A percentile compares a stretch with the other conserved stretches of the same genome.
phyloP scores from a whole-genome alignment of 345 rosid genomes.

The Camelina sativa region DNA sequence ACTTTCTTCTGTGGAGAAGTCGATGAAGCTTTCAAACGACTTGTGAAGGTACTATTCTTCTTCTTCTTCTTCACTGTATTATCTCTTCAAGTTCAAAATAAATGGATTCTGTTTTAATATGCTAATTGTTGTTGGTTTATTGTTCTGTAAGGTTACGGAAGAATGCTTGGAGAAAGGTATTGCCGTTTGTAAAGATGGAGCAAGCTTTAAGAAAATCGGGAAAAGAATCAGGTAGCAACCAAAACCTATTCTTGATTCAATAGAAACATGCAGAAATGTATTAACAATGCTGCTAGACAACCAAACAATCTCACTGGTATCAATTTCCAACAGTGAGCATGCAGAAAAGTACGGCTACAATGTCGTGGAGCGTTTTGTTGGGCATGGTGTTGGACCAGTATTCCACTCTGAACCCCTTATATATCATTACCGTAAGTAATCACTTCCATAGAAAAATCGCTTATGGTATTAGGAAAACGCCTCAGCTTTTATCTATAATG shows the following conservation, averaged over 20 bases:
- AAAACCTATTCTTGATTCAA: slow-evolving; percentile 11
- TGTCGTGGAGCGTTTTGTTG: slow-evolving; percentile 94
- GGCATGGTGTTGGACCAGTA: slow-evolving; percentile 86
- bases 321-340: slow-evolving; percentile 63
- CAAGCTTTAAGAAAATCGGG: slow-evolving; percentile 88
- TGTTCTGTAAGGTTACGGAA: slow-evolving; percentile 68
- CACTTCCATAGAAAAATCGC: not conserved
- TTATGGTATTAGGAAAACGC: not conserved
- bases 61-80: not conserved
- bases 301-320: slow-evolving; percentile 16
- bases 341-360: slow-evolving; percentile 85
- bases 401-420: slow-evolving; percentile 90
- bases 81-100: not conserved
- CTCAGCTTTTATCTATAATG: not conserved
- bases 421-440: slow-evolving; percentile 73
- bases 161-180: slow-evolving; percentile 93
- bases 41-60: slow-evolving; percentile 58
- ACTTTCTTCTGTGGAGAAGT: slow-evolving; percentile 85
- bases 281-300: not conserved
- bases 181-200: slow-evolving; percentile 91
- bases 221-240: slow-evolving; percentile 75
- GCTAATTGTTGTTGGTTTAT: slow-evolving; percentile 25
- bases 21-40: slow-evolving; percentile 55
- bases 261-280: not conserved
- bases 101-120: not conserved